phyloP scores from a whole-genome alignment of 1,284 basidiomycete species.

The Heliocybe sulcata region DNA sequence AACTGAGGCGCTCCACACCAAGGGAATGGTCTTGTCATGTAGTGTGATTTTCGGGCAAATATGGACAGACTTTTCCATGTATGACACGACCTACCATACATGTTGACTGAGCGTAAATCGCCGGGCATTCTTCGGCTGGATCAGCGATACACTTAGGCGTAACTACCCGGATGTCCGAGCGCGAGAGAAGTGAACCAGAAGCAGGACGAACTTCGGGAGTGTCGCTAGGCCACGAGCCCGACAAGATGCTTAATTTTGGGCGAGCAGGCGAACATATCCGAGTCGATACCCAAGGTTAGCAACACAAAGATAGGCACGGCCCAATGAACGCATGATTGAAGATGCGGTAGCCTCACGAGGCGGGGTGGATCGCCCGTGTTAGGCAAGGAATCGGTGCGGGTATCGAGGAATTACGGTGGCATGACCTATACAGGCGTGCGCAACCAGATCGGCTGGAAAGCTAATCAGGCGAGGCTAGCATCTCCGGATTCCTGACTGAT shows the following conservation, averaged over 20 bases:
- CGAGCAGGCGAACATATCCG: not conserved
- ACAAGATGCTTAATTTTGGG: not conserved
- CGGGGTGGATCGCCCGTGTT: not conserved
- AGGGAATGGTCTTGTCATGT: not conserved
- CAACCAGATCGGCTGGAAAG: not conserved
- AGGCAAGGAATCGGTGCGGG: not conserved
- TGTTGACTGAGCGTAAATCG: not conserved
- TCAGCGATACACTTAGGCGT: not conserved
- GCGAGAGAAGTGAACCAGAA: not conserved
- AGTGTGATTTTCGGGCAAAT: not conserved
- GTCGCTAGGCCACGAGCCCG: not conserved
- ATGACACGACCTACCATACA: not conserved
- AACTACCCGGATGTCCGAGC: not conserved
- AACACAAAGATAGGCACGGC: not conserved
- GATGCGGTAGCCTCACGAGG: not conserved
- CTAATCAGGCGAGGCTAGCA: not conserved
- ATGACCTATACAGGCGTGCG: not conserved
- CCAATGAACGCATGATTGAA: not conserved
- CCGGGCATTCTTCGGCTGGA: not conserved
- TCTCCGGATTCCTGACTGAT: not conserved
- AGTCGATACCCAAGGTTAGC: not conserved
- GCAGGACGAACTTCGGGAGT: not conserved
- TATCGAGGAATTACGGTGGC: not conserved
- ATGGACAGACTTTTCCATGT: not conserved
- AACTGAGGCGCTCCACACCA: not conserved